phyloP scores from a whole-genome alignment of 202 grass and related monocot genomes.

The Schoenoplectus triqueter region DNA sequence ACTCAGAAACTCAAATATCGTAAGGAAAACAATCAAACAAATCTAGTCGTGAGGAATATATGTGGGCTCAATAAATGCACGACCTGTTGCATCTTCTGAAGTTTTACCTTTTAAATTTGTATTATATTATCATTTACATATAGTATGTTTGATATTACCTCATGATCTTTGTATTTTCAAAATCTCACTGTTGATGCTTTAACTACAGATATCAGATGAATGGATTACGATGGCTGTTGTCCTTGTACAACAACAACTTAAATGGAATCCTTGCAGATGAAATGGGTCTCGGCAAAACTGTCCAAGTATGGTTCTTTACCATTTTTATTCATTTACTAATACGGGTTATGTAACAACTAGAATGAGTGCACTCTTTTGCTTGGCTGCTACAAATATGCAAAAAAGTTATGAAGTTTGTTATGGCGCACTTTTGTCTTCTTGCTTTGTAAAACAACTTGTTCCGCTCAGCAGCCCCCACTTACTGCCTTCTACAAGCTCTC shows the following conservation, averaged over 20 bases:
- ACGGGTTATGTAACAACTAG: constrained; percentile 29
- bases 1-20: neutral
- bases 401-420: constrained; percentile 1
- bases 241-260: constrained; percentile 95
- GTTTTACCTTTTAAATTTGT: neutral
- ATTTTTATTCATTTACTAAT: constrained; percentile 41
- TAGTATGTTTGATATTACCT: neutral
- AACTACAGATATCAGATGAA: constrained; percentile 95
- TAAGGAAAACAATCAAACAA: neutral
- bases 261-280: constrained; percentile 99
- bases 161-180: neutral
- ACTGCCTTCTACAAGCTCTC: neutral
- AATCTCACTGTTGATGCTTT: constrained; percentile 29
- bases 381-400: neutral
- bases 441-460: constrained; percentile 11
- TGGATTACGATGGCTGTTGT: constrained; percentile 93
- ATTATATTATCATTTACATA: constrained; percentile 25
- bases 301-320: constrained; percentile 63
- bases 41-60: constrained; percentile 3
- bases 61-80: neutral
- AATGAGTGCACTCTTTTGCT: constrained; percentile 22
- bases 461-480: neutral
- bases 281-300: constrained; percentile 99
- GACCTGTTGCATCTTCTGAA: constrained; percentile 4
- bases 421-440: constrained; percentile 25